These are phyloP conservation scores for Stachybotrys elegans DNA, from an alignment of 2,329 filamentous ascomycete species.

Conservation along the genomic window DNA sequence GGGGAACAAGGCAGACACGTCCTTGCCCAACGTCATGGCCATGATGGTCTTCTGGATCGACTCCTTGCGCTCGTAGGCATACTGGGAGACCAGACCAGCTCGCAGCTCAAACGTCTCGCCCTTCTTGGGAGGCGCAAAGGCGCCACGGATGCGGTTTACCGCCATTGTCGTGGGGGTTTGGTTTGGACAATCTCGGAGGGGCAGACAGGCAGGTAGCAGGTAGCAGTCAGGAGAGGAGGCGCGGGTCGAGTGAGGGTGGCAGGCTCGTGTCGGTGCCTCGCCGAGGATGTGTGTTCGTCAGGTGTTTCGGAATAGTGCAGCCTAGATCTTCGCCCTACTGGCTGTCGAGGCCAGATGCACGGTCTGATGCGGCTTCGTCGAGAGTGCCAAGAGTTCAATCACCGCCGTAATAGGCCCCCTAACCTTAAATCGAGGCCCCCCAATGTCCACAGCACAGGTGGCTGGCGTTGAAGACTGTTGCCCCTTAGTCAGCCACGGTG, in stretches of 20 bases:
- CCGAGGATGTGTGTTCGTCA: too few species aligned
- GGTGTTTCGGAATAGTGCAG: too few species aligned
- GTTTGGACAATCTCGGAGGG: conserved; percentile 18
- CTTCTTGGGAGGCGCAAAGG: conserved; percentile 88
- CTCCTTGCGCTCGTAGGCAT: conserved; percentile 98
- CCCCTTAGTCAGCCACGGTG: too few species aligned
- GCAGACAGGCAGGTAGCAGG: conserved; percentile 11
- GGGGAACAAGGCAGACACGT: conserved; percentile 94
- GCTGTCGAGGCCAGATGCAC: neutral
- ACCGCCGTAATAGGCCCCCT: neutral
- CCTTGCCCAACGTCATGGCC: conserved; percentile 98
- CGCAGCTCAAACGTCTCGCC: conserved; percentile 97
- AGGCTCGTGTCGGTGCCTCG: neutral
- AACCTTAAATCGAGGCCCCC: neutral
- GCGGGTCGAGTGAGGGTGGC: neutral
- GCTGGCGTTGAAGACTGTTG: too few species aligned
- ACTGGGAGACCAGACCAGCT: conserved; percentile 93
- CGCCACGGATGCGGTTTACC: conserved; percentile 91
- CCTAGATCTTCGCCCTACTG: neutral
- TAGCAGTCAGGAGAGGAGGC: neutral
- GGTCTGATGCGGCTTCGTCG: neutral
- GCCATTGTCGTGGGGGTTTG: conserved; percentile 58
- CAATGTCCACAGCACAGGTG: too few species aligned
- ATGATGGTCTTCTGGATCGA: conserved; percentile 99
- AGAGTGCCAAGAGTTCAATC: neutral